A percentile compares a stretch with the other conserved stretches of the same genome.
These are phyloP conservation scores for Pythium apleroticum DNA, from an alignment of 352 stramenopile species.

Conservation along the genomic window DNA sequence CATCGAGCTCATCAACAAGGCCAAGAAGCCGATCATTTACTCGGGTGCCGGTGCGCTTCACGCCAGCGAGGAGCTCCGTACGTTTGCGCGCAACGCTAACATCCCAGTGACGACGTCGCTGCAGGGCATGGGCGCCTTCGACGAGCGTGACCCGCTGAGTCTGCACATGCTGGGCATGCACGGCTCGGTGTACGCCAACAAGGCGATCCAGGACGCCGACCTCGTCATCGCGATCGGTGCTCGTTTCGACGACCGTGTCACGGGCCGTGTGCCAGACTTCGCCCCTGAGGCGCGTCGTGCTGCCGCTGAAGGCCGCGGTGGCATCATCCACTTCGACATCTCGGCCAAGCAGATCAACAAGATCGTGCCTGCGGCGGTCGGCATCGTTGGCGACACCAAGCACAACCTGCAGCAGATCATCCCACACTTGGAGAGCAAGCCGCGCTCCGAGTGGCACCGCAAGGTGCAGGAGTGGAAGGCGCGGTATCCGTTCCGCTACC, in stretches of 20 bases:
- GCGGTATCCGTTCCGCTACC: constrained; percentile 93
- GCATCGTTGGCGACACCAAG: constrained; percentile 82
- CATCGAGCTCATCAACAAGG: constrained; percentile 90
- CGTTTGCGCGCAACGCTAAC: constrained; percentile 90
- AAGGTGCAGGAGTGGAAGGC: constrained; percentile 90
- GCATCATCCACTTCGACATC: constrained; percentile 97
- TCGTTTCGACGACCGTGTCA: constrained; percentile 97
- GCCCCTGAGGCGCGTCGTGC: constrained; percentile 91
- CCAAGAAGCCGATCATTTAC: constrained; percentile 96
- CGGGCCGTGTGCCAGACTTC: constrained; percentile 91
- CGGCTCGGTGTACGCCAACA: constrained; percentile 95
- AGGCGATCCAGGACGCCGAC: constrained; percentile 94
- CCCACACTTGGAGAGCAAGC: constrained; percentile 76
- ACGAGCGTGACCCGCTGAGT: constrained; percentile 92
- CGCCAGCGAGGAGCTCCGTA: constrained; percentile 86
- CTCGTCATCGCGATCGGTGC: constrained; percentile 93
- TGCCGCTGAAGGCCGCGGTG: constrained; percentile 88
- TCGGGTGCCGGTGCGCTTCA: constrained; percentile 90
- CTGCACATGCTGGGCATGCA: constrained; percentile 98
- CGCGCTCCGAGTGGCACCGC: constrained; percentile 90
- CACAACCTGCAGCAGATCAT: constrained; percentile 92
- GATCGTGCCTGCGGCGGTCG: constrained; percentile 81
- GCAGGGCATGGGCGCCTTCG: constrained; percentile 92
- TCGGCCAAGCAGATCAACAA: constrained; percentile 86
- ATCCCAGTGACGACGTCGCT: constrained; percentile 96